Percentiles rank a stretch among this genome's conserved stretches.
Evolutionary conservation across 768 basidiomycete genomes (phyloP).

Genomic region (Asterophora lycoperdoides): DNA sequence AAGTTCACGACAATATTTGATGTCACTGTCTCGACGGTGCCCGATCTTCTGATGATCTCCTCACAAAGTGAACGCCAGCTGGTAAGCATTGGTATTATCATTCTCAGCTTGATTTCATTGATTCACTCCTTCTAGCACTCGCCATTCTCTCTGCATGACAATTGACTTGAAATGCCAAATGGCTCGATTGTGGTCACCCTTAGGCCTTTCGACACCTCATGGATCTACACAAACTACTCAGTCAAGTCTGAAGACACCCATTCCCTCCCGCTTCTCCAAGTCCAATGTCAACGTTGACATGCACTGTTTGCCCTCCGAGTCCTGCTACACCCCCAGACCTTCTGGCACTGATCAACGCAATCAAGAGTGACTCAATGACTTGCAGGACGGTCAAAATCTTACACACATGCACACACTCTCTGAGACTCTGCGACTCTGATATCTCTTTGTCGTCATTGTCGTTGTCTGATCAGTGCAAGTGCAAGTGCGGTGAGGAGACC

Average conservation of each 20-base stretch:
- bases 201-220: slow-evolving; percentile 40
- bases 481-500: slow-evolving; percentile 23
- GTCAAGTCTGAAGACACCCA: slow-evolving; percentile 31
- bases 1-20: too few relatives aligned
- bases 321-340: slow-evolving; percentile 37
- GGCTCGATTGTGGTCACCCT: slow-evolving; percentile 33
- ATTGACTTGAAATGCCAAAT: slow-evolving; percentile 32
- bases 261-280: slow-evolving; percentile 30
- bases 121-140: slow-evolving; percentile 2
- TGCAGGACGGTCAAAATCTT: slow-evolving; percentile 63
- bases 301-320: slow-evolving; percentile 26
- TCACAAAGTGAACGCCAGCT: slow-evolving; percentile 12
- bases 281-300: slow-evolving; percentile 30
- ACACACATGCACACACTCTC: too few relatives aligned
- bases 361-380: slow-evolving; percentile 53
- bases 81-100: slow-evolving; percentile 13
- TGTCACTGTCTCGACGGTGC: slow-evolving; percentile 48
- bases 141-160: slow-evolving; percentile 25
- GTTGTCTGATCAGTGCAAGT: too few relatives aligned
- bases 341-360: slow-evolving; percentile 48
- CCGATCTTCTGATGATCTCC: slow-evolving; percentile 52
- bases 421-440: too few relatives aligned
- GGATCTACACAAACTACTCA: slow-evolving; percentile 33
- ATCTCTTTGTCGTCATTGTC: too few relatives aligned
- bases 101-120: background rate